Conservation (phyloP, 2,329 filamentous ascomycete species). For the Raffaelea arxii region DNA sequence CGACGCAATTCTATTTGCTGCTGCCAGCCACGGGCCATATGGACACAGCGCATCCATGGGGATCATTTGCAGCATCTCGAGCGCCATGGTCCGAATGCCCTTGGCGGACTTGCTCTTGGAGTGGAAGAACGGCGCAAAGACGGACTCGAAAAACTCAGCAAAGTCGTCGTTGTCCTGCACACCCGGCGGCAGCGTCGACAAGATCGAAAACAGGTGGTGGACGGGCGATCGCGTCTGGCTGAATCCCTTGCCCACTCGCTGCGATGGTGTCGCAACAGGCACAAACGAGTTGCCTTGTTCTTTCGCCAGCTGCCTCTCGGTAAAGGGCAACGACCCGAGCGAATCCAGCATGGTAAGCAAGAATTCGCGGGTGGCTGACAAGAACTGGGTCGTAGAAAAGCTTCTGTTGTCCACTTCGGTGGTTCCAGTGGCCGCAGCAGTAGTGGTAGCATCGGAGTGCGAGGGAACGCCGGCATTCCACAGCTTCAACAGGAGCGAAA, state of each 20-base stretch:
- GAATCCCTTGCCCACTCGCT: slow-evolving; percentile 42
- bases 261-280: slow-evolving; percentile 56
- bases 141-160: slow-evolving; percentile 34
- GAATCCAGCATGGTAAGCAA: slow-evolving; percentile 37
- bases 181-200: slow-evolving; percentile 41
- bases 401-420: slow-evolving; percentile 29
- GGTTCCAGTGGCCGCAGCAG: neutral
- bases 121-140: slow-evolving; percentile 50
- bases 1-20: slow-evolving; percentile 34
- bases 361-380: slow-evolving; percentile 43
- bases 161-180: slow-evolving; percentile 36
- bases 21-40: slow-evolving; percentile 41
- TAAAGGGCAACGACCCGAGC: slow-evolving; percentile 52
- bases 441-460: slow-evolving; percentile 27
- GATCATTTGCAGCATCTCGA: slow-evolving; percentile 40
- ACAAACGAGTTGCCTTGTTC: slow-evolving; percentile 44
- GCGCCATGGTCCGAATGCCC: slow-evolving; percentile 34
- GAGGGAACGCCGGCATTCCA: slow-evolving; percentile 53
- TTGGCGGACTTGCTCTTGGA: slow-evolving; percentile 38
- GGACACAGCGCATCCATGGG: slow-evolving; percentile 35
- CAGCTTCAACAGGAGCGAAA: slow-evolving; percentile 58
- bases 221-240: slow-evolving; percentile 49
- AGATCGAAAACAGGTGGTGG: slow-evolving; percentile 53
- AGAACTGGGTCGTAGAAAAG: slow-evolving; percentile 34
- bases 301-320: slow-evolving; percentile 47